Evolutionary conservation across 768 basidiomycete species (phyloP), one percentile per base, ranked within the genome.

Genomic region (Lactifluus pinguis): DNA sequence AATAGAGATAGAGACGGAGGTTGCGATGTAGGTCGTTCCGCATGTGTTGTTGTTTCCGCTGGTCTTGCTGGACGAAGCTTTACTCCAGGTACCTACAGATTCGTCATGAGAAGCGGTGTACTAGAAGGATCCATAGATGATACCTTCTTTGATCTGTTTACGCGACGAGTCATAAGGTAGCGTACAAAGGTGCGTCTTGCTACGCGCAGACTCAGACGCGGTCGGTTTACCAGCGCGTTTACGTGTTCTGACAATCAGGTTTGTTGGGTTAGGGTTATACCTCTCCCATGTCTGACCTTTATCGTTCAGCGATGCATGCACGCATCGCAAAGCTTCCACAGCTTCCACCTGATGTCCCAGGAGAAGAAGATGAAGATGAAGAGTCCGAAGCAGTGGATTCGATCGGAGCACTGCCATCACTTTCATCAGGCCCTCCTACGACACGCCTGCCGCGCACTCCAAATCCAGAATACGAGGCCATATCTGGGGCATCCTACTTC

Each of bases 401-500:
- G 2, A 68, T 93, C n/a, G 80, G 83, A 29, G 74, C 79, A 4
- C 74, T 93, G 14, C 83, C 84, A 57, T 76, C 77, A 47, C 79
- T 79, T 9, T 77, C 85, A 70, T 85, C 81, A 3, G 83, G 84
- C 34, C 83, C 87, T 60, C 76, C 83, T 56, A 75, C 82, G 84
- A 81, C 77, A 76, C 83, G 29, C 54, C 52, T 13, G 17, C 53
- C 45, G 66, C 50, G 77, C 71, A 61, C 68, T 4, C 81, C 83
- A 0, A 86, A 85, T 67, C 79, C 85, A 0, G 79, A 79, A n/a
- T 86, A 83, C 65, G 68, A 84, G 0, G 92, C 95, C 0, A 80
- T 97, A 54, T 93, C 89, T 42, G 89, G 90, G 0, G 73, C 81
- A 15, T 76, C 76, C 1, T 95, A 81, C 76, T 98, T 97, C 69